phyloP scores from a whole-genome alignment of 768 basidiomycete genomes.

The Suillus subalutaceus region DNA sequence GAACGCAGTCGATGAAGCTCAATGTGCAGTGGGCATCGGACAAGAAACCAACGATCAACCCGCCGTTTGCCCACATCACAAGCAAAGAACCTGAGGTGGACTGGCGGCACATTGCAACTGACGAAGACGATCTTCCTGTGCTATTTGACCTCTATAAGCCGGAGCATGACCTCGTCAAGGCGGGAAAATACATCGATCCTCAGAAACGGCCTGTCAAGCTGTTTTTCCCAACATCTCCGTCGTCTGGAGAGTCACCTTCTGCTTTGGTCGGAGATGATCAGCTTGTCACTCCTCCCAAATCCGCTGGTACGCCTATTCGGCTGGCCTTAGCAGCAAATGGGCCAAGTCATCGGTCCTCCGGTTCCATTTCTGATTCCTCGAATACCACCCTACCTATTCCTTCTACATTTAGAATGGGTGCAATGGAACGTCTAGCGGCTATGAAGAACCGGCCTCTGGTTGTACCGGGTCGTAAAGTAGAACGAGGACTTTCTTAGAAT shows the following conservation, averaged over 20 bases:
- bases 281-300: neutral
- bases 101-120: neutral
- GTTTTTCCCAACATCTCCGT: neutral
- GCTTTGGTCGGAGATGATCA: neutral
- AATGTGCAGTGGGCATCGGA: neutral
- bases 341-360: neutral
- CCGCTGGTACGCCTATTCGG: no score
- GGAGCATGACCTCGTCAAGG: neutral
- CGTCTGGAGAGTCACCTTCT: neutral
- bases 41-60: neutral
- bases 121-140: neutral
- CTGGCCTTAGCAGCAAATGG: no score
- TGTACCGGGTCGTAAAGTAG: neutral
- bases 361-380: neutral
- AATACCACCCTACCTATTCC: neutral
- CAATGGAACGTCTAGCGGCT: neutral
- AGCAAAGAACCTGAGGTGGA: neutral
- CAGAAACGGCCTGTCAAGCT: neutral
- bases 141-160: neutral
- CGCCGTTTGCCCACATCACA: neutral
- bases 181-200: neutral
- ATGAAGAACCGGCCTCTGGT: constrained; percentile 1
- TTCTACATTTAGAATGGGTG: neutral
- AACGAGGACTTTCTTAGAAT: neutral
- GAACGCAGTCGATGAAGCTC: constrained; percentile 10